A percentile compares a stretch with the other conserved stretches of the same genome.
phyloP scores from a whole-genome alignment of 257 asterid genomes.

The Solanum pinnatisectum region DNA sequence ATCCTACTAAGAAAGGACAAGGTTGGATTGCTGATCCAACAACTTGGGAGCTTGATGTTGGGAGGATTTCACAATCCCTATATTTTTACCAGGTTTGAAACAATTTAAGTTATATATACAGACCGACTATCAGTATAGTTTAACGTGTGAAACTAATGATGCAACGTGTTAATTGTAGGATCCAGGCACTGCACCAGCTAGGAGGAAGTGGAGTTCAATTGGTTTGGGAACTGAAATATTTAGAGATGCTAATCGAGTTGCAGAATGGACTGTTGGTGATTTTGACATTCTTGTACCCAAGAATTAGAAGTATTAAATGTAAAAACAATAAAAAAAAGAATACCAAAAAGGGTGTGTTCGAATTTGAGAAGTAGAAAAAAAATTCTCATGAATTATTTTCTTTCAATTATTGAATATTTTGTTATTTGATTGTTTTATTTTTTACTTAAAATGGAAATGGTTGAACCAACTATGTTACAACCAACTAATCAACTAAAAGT shows the following conservation, averaged over 20 bases:
- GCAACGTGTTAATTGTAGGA: conserved; percentile 32
- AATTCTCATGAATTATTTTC: background rate
- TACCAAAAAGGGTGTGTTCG: background rate
- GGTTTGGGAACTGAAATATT: conserved; percentile 68
- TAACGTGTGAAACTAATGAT: background rate
- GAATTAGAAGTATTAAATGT: background rate
- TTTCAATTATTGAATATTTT: background rate
- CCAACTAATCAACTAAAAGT: background rate
- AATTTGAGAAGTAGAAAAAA: background rate
- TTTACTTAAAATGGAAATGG: background rate
- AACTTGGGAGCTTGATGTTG: conserved; percentile 70
- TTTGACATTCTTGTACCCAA: conserved; percentile 51
- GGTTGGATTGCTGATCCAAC: conserved; percentile 76
- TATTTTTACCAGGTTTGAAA: conserved; percentile 42
- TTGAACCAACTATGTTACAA: background rate
- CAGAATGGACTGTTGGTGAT: conserved; percentile 82
- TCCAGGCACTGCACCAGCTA: conserved; percentile 57
- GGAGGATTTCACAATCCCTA: conserved; percentile 48
- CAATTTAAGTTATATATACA: background rate
- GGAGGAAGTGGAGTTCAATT: conserved; percentile 57
- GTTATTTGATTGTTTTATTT: background rate
- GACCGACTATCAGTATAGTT: background rate
- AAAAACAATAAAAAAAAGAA: background rate
- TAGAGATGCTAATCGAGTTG: conserved; percentile 53
- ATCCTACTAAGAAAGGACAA: conserved; percentile 55